Evolutionary conservation across 805 yeast species (phyloP).

Genomic region (Pichia ethanolica): DNA sequence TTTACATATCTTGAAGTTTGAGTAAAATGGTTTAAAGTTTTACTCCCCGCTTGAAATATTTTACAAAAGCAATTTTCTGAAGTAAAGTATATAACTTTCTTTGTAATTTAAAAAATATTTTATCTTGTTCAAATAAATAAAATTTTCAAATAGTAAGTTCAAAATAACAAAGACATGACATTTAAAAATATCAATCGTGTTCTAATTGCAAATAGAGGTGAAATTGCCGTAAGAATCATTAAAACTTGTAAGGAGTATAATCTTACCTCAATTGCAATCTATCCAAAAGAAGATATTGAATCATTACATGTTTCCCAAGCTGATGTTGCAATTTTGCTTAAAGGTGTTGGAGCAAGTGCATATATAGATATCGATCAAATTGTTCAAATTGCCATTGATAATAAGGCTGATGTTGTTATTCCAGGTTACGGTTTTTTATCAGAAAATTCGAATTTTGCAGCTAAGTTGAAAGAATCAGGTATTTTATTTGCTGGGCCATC

Average conservation of each 20-base stretch:
- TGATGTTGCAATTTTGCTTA: constrained; percentile 18
- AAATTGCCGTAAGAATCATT: constrained; percentile 22
- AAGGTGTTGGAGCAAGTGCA: constrained; percentile 25
- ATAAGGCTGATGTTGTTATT: constrained; percentile 30
- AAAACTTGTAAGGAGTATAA: constrained; percentile 15
- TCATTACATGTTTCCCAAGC: constrained; percentile 25
- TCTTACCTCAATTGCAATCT: constrained; percentile 18
- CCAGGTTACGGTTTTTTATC: constrained; percentile 36
- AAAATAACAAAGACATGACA: neutral
- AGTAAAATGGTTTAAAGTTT: no score
- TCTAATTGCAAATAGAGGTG: constrained; percentile 22
- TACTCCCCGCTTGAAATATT: no score
- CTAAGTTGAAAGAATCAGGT: constrained; percentile 8
- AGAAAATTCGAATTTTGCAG: constrained; percentile 25
- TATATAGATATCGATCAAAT: constrained; percentile 18
- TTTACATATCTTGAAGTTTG: no score
- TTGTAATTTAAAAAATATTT: no score
- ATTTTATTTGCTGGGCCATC: constrained; percentile 25
- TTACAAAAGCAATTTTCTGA: no score
- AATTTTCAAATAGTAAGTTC: no score
- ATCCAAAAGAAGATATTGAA: constrained; percentile 22
- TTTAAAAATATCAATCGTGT: constrained; percentile 14
- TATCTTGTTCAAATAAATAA: no score
- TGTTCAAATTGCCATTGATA: constrained; percentile 24
- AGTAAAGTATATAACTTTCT: no score